Conservation (phyloP, 2,329 filamentous ascomycete genomes). For the Epichloe amarillans region DNA sequence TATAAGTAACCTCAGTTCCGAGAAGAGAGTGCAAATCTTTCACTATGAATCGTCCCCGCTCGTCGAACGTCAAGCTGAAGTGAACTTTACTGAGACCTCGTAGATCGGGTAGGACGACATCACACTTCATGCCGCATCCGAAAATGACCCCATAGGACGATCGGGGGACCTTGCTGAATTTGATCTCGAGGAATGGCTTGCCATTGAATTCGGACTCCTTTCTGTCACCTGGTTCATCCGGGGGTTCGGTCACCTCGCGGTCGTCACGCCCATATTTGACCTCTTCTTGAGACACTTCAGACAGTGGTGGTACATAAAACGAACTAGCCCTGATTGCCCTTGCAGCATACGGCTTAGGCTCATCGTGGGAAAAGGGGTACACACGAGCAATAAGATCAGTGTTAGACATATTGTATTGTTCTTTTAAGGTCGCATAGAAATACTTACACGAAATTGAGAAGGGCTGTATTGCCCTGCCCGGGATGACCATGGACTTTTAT, state of each 20-base stretch:
- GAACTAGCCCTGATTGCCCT: not conserved
- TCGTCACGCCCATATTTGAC: conserved; percentile 2
- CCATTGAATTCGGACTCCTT: not conserved
- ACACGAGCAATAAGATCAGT: conserved; percentile 6
- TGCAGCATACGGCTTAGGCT: not conserved
- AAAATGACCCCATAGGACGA: conserved; percentile 8
- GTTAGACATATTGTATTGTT: not conserved
- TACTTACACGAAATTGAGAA: not conserved
- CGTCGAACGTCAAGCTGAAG: conserved; percentile 12
- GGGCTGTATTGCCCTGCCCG: not conserved
- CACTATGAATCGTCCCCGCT: conserved; percentile 7
- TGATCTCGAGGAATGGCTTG: conserved; percentile 5
- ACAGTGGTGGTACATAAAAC: not conserved
- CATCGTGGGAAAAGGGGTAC: not conserved
- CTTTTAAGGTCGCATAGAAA: not conserved
- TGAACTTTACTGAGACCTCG: conserved; percentile 6
- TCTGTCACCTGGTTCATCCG: not conserved
- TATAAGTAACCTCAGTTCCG: conserved; percentile 15
- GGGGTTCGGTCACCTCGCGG: conserved; percentile 3
- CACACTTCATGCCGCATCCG: conserved; percentile 7
- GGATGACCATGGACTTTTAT: not conserved
- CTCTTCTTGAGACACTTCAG: not conserved
- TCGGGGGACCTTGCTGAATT: conserved; percentile 8
- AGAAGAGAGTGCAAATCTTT: conserved; percentile 10
- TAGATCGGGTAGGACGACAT: conserved; percentile 7